Conservation (phyloP, 495 filamentous ascomycete species). For the Mytilinidion resinicola region DNA sequence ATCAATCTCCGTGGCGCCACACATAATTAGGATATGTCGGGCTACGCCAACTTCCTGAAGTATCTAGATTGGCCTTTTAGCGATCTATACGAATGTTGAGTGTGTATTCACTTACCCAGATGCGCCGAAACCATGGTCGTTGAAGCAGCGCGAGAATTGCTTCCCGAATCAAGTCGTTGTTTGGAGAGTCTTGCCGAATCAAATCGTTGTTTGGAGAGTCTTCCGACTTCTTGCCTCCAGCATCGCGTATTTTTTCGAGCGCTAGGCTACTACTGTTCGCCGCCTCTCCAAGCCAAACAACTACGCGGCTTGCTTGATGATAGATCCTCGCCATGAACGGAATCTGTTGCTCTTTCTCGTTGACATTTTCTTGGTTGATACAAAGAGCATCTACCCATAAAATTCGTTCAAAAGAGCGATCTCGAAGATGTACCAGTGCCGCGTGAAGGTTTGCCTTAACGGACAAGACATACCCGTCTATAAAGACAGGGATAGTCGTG, state of each 20-base stretch:
- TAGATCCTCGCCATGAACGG: slow-evolving; percentile 6
- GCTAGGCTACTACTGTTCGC: not conserved
- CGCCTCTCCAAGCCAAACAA: slow-evolving; percentile 8
- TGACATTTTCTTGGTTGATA: not conserved
- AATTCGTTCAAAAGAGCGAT: not conserved
- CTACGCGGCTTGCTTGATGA: not conserved
- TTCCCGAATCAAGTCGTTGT: slow-evolving; percentile 1
- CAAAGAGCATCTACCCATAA: slow-evolving; percentile 4
- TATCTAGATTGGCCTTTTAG: slow-evolving; percentile 17
- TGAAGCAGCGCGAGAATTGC: slow-evolving; percentile 24
- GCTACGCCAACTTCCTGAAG: slow-evolving; percentile 36
- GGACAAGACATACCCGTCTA: not conserved
- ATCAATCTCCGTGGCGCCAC: slow-evolving; percentile 28
- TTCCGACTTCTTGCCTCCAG: not conserved
- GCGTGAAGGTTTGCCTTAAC: not conserved
- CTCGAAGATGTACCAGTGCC: not conserved
- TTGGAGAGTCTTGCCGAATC: no score
- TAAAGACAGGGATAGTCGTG: not conserved
- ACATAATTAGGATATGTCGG: slow-evolving; percentile 28
- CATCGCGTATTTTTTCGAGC: not conserved
- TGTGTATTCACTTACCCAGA: slow-evolving; percentile 28
- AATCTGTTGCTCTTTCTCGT: slow-evolving; percentile 7
- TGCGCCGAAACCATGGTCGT: slow-evolving; percentile 31
- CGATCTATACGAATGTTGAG: not conserved
- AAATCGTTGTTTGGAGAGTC: no score